Evolutionary conservation across 2,329 filamentous ascomycete species (phyloP), one percentile per base, ranked within the genome.

Genomic region (Lomentospora prolificans): DNA sequence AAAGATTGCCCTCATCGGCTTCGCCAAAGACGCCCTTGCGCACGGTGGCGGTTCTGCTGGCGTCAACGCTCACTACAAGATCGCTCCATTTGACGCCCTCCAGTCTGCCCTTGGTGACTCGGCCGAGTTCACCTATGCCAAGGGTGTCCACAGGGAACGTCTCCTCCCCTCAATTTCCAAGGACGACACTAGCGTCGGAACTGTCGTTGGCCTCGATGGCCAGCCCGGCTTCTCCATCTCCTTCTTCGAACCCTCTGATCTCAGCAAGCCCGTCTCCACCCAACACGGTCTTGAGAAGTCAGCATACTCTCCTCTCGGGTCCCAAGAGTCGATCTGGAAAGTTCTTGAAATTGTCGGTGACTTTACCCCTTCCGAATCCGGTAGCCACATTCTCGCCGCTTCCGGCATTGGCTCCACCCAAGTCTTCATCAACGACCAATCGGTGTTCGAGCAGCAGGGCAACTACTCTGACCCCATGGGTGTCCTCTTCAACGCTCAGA

Each of bases 1-100:
- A 57, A 67, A 63, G 55, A 63, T 68, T 55, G 65, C 66, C 24
- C 51, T 70, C 6, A 60, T 72, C 36, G 68, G 69, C 1, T 64
- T 69, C 27, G 63, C 68, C 51, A 70, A 69, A 57, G 62, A 60
- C 22, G 64, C 67, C 6, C 60, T 70, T 6, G 66, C 67, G 24
- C 66, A 67, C n/a, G 69, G 69, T 8, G 69, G 70, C n/a, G 70
- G 69, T 6, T 70, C 68, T 48, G 69, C 70, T 2, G 64, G 64
- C 7, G 62, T 71, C 46, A 66, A 65, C 27, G 61, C 67, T 22
- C 67, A 71, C 58, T 70, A 70, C 55, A 64, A 63, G 51, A 61
- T 70, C 19, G 67, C 67, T 0, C 62, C 69, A 33, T 69, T 63
- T 59, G 66, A 71, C 30, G 67, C 66, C 27, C 57, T 69, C 24